Conservation (phyloP, 768 basidiomycete species). For the Chalciporus piperatus region DNA sequence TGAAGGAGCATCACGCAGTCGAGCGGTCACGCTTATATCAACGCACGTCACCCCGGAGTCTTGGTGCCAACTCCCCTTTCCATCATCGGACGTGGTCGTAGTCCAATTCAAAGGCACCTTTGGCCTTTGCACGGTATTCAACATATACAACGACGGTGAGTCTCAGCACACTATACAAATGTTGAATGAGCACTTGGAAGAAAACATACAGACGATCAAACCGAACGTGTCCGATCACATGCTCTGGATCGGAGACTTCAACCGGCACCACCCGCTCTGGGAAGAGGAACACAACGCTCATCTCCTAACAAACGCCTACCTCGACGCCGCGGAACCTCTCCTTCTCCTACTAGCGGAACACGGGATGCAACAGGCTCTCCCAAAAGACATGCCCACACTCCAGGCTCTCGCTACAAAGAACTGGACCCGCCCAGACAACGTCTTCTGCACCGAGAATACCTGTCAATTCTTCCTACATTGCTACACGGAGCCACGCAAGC, state of each 20-base stretch:
- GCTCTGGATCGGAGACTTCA: slow-evolving; percentile 29
- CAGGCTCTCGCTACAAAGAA: slow-evolving; percentile 18
- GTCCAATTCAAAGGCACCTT: slow-evolving; percentile 10
- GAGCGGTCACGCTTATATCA: no score
- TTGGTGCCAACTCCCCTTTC: slow-evolving; percentile 10
- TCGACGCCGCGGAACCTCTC: slow-evolving; percentile 7
- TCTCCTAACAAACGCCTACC: slow-evolving; percentile 17
- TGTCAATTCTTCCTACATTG: slow-evolving; percentile 11
- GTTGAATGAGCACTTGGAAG: not conserved
- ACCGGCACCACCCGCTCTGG: slow-evolving; percentile 34
- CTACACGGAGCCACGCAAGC: no score
- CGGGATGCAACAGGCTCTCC: slow-evolving; percentile 30
- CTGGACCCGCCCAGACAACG: slow-evolving; percentile 35
- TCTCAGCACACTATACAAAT: not conserved
- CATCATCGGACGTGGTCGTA: slow-evolving; percentile 18
- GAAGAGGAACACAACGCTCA: slow-evolving; percentile 19
- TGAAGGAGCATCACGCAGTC: no score
- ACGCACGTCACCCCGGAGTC: no score
- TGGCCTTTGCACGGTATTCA: no score
- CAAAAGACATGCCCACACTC: slow-evolving; percentile 26
- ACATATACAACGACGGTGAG: slow-evolving; percentile 7
- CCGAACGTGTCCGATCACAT: slow-evolving; percentile 10
- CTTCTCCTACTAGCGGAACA: slow-evolving; percentile 15
- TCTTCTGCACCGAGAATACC: slow-evolving; percentile 19
- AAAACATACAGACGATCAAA: not conserved